A percentile compares a stretch with the other conserved stretches of the same genome.
Evolutionary conservation across 768 basidiomycete genomes (phyloP).

Genomic region (Peribolospora baueri): DNA sequence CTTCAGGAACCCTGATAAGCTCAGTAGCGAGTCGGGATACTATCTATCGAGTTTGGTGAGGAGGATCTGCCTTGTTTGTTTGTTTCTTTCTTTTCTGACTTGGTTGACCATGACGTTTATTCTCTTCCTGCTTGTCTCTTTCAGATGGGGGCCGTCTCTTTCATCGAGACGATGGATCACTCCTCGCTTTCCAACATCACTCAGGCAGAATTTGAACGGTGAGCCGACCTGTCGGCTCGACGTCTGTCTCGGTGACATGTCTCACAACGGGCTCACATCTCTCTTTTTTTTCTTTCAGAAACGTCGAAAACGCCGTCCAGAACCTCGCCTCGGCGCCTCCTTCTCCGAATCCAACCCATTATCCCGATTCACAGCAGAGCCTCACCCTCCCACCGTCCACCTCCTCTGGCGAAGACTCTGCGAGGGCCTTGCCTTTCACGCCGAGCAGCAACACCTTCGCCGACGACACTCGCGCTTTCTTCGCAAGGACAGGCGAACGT

Average conservation of each 20-base stretch:
- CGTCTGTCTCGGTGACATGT: slow-evolving; percentile 1
- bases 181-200: slow-evolving; percentile 80
- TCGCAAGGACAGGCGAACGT: too few species aligned
- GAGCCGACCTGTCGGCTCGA: slow-evolving; percentile 8
- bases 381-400: slow-evolving; percentile 5
- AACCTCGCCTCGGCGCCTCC: not conserved
- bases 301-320: slow-evolving; percentile 8
- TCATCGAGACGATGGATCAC: slow-evolving; percentile 96
- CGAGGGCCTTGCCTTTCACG: slow-evolving; percentile 6
- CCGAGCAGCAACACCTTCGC: too few species aligned
- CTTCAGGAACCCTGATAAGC: slow-evolving; percentile 64
- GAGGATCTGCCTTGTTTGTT: not conserved
- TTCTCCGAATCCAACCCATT: slow-evolving; percentile 3
- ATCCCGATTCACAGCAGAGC: too few species aligned
- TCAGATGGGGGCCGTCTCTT: slow-evolving; percentile 87
- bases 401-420: slow-evolving; percentile 7
- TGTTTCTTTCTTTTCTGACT: not conserved
- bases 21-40: slow-evolving; percentile 89
- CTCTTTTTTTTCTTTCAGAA: not conserved
- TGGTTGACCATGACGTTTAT: not conserved
- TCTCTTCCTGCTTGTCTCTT: not conserved
- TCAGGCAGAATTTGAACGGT: slow-evolving; percentile 77
- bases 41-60: slow-evolving; percentile 82
- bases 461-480: too few species aligned
- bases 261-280: slow-evolving; percentile 1